Evolutionary conservation across 768 basidiomycete genomes (phyloP).

Genomic region (Rhodosporidiobolus odoratus): DNA sequence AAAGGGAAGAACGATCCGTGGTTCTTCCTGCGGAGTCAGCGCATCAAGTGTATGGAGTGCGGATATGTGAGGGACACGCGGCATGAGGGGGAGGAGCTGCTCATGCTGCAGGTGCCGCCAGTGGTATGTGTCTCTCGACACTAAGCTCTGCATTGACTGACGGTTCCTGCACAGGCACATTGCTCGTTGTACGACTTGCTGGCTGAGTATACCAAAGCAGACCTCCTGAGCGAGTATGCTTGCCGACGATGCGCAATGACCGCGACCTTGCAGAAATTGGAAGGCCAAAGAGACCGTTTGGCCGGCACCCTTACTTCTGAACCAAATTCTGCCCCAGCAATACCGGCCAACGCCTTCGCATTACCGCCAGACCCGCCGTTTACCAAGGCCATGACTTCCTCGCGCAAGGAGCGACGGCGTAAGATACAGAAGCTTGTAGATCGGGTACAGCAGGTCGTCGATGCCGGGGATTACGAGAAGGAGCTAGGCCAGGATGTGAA

Average conservation of each 20-base stretch:
- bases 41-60: slow-evolving; percentile 78
- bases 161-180: slow-evolving; percentile 51
- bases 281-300: slow-evolving; percentile 60
- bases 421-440: slow-evolving; percentile 64
- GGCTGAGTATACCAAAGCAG: slow-evolving; percentile 79
- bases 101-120: slow-evolving; percentile 70
- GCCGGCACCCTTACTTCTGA: slow-evolving; percentile 39
- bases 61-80: slow-evolving; percentile 75
- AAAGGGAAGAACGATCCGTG: slow-evolving; percentile 60
- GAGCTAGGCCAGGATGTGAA: slow-evolving; percentile 67
- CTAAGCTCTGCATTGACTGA: slow-evolving; percentile 2
- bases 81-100: slow-evolving; percentile 81
- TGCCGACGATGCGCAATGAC: slow-evolving; percentile 85
- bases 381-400: slow-evolving; percentile 52
- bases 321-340: neutral
- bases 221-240: slow-evolving; percentile 74
- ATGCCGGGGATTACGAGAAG: slow-evolving; percentile 73
- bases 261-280: slow-evolving; percentile 64
- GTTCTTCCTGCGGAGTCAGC: slow-evolving; percentile 83
- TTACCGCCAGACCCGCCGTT: slow-evolving; percentile 35
- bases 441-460: slow-evolving; percentile 60
- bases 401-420: slow-evolving; percentile 69
- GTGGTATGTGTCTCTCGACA: slow-evolving; percentile 51
- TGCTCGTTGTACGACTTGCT: slow-evolving; percentile 77
- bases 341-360: slow-evolving; percentile 27